Evolutionary conservation across 148 eudicot species (phyloP).

Genomic region (Polygonum aviculare): DNA sequence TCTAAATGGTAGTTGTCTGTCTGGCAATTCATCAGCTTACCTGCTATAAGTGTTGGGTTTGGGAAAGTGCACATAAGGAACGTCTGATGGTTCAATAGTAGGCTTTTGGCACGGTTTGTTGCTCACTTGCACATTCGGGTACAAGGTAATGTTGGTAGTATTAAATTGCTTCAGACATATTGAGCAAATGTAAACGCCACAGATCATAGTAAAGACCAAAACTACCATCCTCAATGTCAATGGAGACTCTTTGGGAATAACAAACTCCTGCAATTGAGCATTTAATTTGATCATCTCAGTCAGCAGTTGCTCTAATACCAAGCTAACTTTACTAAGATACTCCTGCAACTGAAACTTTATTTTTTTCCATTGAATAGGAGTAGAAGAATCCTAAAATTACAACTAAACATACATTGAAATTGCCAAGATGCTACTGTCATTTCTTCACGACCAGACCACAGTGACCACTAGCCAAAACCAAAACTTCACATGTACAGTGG

Average conservation of each 20-base stretch:
- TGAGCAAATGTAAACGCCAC: constrained; percentile 57
- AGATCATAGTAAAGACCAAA: constrained; percentile 45
- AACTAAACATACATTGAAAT: background rate
- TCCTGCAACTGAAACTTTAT: background rate
- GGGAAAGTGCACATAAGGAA: constrained; percentile 57
- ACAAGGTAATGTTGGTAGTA: constrained; percentile 15
- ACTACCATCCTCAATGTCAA: constrained; percentile 46
- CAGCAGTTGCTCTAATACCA: background rate
- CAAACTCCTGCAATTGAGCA: constrained; percentile 38
- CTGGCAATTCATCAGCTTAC: constrained; percentile 20
- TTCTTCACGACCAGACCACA: background rate
- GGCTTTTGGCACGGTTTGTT: constrained; percentile 38
- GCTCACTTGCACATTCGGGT: constrained; percentile 30
- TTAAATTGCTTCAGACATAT: constrained; percentile 44
- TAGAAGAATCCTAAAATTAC: background rate
- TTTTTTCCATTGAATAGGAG: background rate
- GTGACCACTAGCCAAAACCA: no score
- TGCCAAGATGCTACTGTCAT: background rate
- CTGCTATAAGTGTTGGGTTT: constrained; percentile 64
- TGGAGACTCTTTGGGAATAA: constrained; percentile 47
- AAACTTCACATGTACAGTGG: no score
- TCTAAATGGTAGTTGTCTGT: background rate
- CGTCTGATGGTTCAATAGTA: constrained; percentile 37
- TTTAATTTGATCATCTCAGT: background rate
- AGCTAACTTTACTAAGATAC: background rate